Conservation (phyloP, 1,139 yeast species). For the Eremothecium sinecaudum region DNA sequence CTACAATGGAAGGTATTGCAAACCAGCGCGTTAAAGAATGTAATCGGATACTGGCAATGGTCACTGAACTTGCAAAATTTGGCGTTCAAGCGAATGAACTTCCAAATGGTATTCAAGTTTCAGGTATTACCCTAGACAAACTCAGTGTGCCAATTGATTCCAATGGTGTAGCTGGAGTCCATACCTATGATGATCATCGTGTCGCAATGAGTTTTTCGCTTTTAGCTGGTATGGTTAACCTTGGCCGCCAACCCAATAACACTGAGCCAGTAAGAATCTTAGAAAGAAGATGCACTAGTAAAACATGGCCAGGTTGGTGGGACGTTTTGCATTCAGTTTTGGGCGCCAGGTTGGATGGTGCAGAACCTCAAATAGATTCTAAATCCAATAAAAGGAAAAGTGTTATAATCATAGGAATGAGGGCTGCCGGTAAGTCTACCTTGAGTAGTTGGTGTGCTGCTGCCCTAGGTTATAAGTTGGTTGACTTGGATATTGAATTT, state of each 20-base stretch:
- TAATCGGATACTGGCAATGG: constrained; percentile 93
- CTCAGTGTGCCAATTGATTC: constrained; percentile 43
- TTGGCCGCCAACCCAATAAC: constrained; percentile 26
- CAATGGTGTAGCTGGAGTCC: constrained; percentile 45
- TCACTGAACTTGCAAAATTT: constrained; percentile 73
- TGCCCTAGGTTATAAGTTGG: constrained; percentile 56
- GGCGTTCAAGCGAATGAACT: constrained; percentile 80
- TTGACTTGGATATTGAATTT: constrained; percentile 70
- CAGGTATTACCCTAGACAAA: constrained; percentile 45
- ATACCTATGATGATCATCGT: constrained; percentile 90
- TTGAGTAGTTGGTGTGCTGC: constrained; percentile 74
- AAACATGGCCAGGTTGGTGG: constrained; percentile 99
- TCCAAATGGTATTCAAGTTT: constrained; percentile 85
- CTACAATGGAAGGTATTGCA: constrained; percentile 90
- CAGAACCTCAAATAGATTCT: constrained; percentile 36
- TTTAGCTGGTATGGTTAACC: constrained; percentile 47
- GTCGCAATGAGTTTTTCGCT: constrained; percentile 97
- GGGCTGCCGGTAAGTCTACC: constrained; percentile 95
- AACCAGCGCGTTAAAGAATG: constrained; percentile 97
- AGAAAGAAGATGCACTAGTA: constrained; percentile 88
- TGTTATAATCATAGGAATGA: constrained; percentile 87
- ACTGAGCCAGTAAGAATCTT: constrained; percentile 56
- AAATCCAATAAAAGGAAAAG: constrained; percentile 32
- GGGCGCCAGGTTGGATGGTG: constrained; percentile 59
- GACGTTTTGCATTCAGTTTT: constrained; percentile 70